These are phyloP conservation scores for Scopulariopsis brevicaulis DNA, from an alignment of 2,329 filamentous ascomycete species.

Conservation along the genomic window DNA sequence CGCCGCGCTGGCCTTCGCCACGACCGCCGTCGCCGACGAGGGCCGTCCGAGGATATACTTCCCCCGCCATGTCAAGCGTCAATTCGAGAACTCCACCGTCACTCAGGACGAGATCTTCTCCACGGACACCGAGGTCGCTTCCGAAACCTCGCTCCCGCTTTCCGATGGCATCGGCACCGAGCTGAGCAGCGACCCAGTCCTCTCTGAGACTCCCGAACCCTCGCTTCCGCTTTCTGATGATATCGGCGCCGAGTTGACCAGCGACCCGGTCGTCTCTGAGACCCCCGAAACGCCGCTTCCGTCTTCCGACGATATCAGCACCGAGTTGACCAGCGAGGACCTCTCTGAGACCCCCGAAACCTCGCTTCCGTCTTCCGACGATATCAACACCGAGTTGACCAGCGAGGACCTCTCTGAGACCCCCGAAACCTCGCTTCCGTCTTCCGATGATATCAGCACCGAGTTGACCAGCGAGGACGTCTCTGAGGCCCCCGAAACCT, in stretches of 20 bases:
- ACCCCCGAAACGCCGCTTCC: slow-evolving; percentile 1
- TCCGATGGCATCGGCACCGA: too few relatives aligned
- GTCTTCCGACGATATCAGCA: neutral
- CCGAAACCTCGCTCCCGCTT: too few relatives aligned
- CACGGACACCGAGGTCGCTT: neutral
- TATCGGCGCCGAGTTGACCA: too few relatives aligned
- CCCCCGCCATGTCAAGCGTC: slow-evolving; percentile 42
- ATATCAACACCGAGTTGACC: neutral
- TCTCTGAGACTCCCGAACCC: neutral
- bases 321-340: neutral
- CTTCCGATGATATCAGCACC: neutral
- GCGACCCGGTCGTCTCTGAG: neutral
- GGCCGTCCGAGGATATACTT: slow-evolving; percentile 44
- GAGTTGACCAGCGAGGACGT: neutral
- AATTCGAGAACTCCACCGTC: slow-evolving; percentile 30
- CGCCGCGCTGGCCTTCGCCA: slow-evolving; percentile 35
- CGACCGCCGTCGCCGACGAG: slow-evolving; percentile 29
- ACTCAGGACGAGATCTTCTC: slow-evolving; percentile 12
- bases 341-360: neutral
- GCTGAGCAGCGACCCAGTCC: neutral
- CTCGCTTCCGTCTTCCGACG: neutral
- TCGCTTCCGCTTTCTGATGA: neutral
- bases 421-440: neutral
- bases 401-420: neutral
- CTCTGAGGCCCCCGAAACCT: neutral